Percentiles rank a stretch among this genome's conserved stretches.
Conservation (phyloP, 2,329 filamentous ascomycete species). For the Metarhizium anisopliae region DNA sequence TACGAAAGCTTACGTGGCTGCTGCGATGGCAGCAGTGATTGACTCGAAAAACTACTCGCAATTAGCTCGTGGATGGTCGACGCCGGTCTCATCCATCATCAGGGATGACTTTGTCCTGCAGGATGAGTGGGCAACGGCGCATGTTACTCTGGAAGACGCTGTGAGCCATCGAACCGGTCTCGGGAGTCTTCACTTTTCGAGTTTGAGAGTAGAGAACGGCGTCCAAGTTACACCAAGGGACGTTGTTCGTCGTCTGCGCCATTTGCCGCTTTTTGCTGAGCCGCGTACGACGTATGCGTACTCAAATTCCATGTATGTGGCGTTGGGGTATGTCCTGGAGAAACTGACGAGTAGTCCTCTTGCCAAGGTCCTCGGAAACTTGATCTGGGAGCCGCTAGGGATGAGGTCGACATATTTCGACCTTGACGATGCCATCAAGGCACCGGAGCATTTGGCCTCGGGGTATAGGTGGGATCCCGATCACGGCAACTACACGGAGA, state of each 20-base stretch:
- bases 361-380: constrained; percentile 28
- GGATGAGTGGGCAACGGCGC: constrained; percentile 33
- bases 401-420: constrained; percentile 35
- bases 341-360: constrained; percentile 27
- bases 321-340: constrained; percentile 35
- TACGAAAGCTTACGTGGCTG: constrained; percentile 46
- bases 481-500: constrained; percentile 12
- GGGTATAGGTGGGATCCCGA: constrained; percentile 32
- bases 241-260: constrained; percentile 32
- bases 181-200: constrained; percentile 28
- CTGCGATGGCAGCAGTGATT: constrained; percentile 40
- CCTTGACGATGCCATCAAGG: constrained; percentile 16
- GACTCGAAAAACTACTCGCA: constrained; percentile 27
- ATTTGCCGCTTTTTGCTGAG: constrained; percentile 34
- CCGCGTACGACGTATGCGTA: constrained; percentile 38
- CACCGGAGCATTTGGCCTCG: constrained; percentile 25
- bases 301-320: constrained; percentile 40
- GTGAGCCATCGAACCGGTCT: constrained; percentile 43
- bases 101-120: constrained; percentile 42
- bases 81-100: constrained; percentile 36
- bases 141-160: constrained; percentile 45
- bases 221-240: constrained; percentile 21
- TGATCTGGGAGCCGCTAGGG: constrained; percentile 35
- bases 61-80: constrained; percentile 32
- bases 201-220: constrained; percentile 18